A percentile compares a stretch with the other conserved stretches of the same genome.
phyloP scores from a whole-genome alignment of 495 filamentous ascomycete genomes.

The Penicillium desertorum region DNA sequence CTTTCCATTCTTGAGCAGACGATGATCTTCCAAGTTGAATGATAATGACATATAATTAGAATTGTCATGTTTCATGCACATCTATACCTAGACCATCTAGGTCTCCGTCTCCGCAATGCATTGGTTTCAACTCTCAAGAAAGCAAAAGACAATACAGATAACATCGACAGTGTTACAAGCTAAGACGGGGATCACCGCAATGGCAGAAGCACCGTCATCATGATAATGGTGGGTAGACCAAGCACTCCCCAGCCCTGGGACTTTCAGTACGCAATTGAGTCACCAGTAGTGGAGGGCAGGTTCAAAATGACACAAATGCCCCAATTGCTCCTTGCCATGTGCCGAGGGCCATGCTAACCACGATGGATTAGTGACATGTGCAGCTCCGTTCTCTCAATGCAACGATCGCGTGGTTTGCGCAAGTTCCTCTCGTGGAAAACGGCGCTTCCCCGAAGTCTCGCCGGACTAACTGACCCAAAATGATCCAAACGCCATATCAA shows the following conservation, averaged over 20 bases:
- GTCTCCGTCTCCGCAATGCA: conserved; percentile 2
- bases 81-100: conserved; percentile 5
- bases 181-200: not conserved
- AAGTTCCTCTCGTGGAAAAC: conserved; percentile 5
- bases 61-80: not conserved
- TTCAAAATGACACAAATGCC: not conserved
- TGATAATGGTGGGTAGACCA: not conserved
- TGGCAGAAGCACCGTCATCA: not conserved
- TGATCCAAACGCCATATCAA: conserved; percentile 20
- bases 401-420: not conserved
- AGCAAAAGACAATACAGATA: not conserved
- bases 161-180: not conserved
- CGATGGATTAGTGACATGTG: not conserved
- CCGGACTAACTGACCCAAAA: conserved; percentile 12
- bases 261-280: not conserved
- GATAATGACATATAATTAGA: not conserved
- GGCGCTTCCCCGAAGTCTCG: conserved; percentile 11
- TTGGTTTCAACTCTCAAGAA: not conserved
- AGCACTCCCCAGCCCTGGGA: not conserved
- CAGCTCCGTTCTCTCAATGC: conserved; percentile 1
- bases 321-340: not conserved
- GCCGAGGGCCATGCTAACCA: not conserved
- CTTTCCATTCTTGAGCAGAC: not conserved
- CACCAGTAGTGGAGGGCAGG: not conserved
- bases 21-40: not conserved